Evolutionary conservation across 2,329 filamentous ascomycete species (phyloP), one percentile per base, ranked within the genome.

Genomic region (Pestalotiopsis sp.): DNA sequence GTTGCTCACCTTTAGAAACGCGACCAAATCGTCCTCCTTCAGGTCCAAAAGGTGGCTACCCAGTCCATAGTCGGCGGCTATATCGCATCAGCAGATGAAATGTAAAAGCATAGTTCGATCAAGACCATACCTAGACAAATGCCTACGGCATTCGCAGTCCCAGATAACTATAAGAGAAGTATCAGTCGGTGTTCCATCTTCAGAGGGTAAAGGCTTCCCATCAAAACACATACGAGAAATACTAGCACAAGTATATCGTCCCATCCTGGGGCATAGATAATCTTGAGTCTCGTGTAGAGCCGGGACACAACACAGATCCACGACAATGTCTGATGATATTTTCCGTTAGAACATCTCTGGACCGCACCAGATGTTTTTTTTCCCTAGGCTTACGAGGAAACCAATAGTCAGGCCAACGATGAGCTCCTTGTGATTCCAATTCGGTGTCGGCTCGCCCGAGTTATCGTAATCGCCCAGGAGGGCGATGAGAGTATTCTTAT

Each of bases 401-500:
- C 38, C 20, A 41, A 67, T 23, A 17, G 39, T 63, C 39, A 67
- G 27, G 38, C 58, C 66, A 52, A 67, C 38, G 27, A 67, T 63
- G 20, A 58, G 20, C n/a, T 20, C 45, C 11, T 68, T 66, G 25
- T 65, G 61, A 45, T 75, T 75, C 71, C 72, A 72, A 59, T 68
- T 66, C 4, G 72, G 72, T 49, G 70, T 39, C 20, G 73, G 71
- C 20, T 75, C 73, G 67, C 69, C n/a, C 27, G 74, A 67, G 61
- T 75, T 75, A 31, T 74, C 39, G 62, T 71, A 70, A 14, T 62
- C 65, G 4, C 72, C 72, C 17, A 73, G 56, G 4, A 70, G 66
- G 52, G 68, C 63, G 14, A 69, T 25, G 17, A 74, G 36, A n/a
- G 67, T 71, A 23, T 27, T 52, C 52, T 27, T 61, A 36, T 61